Base-by-base conservation (phyloP, 106 monocot species). In the Platanthera zijinensis region DNA sequence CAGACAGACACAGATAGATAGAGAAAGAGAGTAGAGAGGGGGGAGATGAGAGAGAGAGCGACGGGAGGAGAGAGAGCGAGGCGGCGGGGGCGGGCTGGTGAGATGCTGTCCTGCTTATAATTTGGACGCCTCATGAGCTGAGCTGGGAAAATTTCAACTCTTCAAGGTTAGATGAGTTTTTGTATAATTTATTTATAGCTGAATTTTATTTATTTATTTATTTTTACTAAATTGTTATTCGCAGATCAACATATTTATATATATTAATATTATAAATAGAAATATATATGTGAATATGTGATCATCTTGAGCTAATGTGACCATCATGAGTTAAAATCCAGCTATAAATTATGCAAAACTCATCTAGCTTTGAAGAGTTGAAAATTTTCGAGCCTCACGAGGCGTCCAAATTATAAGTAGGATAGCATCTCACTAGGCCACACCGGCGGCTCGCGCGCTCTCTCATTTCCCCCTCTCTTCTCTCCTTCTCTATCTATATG, bases 21-120 rank as follows among this genome's bases (percentile, higher is more conserved):
- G 39, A 39, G 39, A 73, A 51, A 73, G 73, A 51, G 50, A 48
- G 73, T 39, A 48, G 67, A 68, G 67, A 51, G 39, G 17, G 48
- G 4, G 61, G n/a, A 18, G n/a, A 18, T 15, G 61, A 61, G 17
- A 61, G 61, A 61, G 61, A 61, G 61, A 61, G 61, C 13, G 61
- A 53, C 12, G 2, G 53, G 14, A 14, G 14, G 53, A 53, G 53
- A 53, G 53, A 53, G 53, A 53, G 53, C 8, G 53, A 53, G 53
- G 61, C 61, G 61, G 18, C 10, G 48, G 15, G 48, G 15, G 48
- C 17, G 70, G 70, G 32, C 66, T 8, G 70, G 5, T 70, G 0
- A 48, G 70, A 70, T 17, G 70, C 48, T 48, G 7, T 22, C 67
- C 12, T 39, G 67, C 67, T 39, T 39, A 67, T 67, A 30, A 53